Conservation (phyloP, 225 moss, liverwort and hornwort species). For the Antitrichia curtipendula region DNA sequence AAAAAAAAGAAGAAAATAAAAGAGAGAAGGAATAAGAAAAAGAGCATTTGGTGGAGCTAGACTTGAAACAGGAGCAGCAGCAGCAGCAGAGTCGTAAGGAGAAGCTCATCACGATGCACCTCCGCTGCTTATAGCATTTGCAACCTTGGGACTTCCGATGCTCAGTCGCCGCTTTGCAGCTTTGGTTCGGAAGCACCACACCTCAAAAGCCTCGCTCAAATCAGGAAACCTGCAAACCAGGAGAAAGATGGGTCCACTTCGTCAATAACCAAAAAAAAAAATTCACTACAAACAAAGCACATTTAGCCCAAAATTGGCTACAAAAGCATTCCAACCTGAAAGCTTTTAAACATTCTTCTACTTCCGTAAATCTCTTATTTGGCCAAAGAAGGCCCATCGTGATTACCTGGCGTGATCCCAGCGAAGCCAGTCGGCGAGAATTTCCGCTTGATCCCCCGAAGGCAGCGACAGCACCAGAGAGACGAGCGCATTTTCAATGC, state of each 20-base stretch:
- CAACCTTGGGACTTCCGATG: conserved; percentile 25
- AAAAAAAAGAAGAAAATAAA: no score
- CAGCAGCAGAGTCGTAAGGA: not conserved
- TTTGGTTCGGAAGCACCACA: conserved; percentile 86
- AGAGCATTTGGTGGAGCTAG: not conserved
- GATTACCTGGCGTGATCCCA: conserved; percentile 51
- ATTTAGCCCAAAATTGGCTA: not conserved
- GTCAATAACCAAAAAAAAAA: not conserved
- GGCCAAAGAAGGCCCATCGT: not conserved
- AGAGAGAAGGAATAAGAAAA: not conserved
- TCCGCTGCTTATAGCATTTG: conserved; percentile 37
- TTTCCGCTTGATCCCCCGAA: conserved; percentile 66
- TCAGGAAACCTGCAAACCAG: conserved; percentile 50
- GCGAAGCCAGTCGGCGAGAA: conserved; percentile 78
- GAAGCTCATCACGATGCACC: not conserved
- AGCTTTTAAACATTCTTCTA: no score
- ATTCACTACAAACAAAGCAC: not conserved
- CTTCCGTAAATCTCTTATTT: not conserved
- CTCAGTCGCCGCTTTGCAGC: conserved; percentile 71
- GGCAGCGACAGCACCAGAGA: conserved; percentile 73
- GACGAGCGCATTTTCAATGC: conserved; percentile 63
- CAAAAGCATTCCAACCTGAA: not conserved
- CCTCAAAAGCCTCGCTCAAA: conserved; percentile 81
- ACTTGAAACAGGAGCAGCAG: not conserved
- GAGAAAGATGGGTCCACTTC: not conserved